Percentiles rank a stretch among this genome's conserved stretches.
These are phyloP conservation scores for Hypocrella siamensis DNA, from an alignment of 2,329 filamentous ascomycete genomes.

Conservation along the genomic window DNA sequence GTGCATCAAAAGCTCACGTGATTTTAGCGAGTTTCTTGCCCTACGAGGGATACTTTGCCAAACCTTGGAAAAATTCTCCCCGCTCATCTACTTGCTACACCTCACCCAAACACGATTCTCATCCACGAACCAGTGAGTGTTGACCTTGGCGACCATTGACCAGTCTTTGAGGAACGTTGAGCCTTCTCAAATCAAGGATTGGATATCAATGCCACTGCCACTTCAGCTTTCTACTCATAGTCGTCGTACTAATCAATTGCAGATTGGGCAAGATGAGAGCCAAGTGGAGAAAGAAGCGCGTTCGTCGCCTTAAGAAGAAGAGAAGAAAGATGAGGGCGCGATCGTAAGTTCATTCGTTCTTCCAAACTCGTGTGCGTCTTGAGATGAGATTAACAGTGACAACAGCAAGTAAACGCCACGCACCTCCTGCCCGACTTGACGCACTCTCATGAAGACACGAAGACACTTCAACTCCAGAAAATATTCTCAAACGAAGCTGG, in stretches of 20 bases:
- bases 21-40: constrained; percentile 18
- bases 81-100: constrained; percentile 15
- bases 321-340: constrained; percentile 99
- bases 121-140: constrained; percentile 26
- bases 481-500: constrained; percentile 10
- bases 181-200: not conserved
- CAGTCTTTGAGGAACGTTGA: not conserved
- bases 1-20: constrained; percentile 14
- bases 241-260: not conserved
- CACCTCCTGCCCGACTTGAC: constrained; percentile 38
- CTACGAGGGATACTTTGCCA: constrained; percentile 16
- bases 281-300: constrained; percentile 99
- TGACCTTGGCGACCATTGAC: not conserved
- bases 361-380: not conserved
- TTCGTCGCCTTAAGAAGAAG: constrained; percentile 98
- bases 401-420: constrained; percentile 53
- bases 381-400: constrained; percentile 12
- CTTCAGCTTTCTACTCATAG: not conserved
- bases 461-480: constrained; percentile 16
- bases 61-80: constrained; percentile 13
- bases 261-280: constrained; percentile 58
- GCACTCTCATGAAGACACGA: constrained; percentile 24
- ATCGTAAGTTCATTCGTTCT: constrained; percentile 51
- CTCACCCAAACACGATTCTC: constrained; percentile 29
- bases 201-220: not conserved